Evolutionary conservation across 371 early-diverging fungal genomes (phyloP).

Genomic region (Zychaea mexicana): DNA sequence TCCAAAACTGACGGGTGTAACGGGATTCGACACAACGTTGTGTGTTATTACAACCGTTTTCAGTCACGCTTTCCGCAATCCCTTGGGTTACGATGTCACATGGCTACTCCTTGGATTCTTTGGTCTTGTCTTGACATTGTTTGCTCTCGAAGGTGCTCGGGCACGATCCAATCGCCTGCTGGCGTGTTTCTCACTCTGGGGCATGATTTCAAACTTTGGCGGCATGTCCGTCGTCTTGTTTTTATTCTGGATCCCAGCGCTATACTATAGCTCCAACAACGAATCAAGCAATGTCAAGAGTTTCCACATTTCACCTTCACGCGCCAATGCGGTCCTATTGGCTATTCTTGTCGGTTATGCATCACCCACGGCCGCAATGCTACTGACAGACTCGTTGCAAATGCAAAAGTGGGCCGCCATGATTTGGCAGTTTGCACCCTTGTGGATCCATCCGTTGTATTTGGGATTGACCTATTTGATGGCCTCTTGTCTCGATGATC

Average conservation of each 20-base stretch:
- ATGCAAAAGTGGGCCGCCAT: slow-evolving; percentile 3
- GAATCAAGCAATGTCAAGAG: neutral
- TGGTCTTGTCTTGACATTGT: slow-evolving; percentile 9
- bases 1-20: neutral
- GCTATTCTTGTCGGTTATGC: slow-evolving; percentile 13
- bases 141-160: slow-evolving; percentile 18
- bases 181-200: slow-evolving; percentile 8
- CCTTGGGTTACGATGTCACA: slow-evolving; percentile 9
- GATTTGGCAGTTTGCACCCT: slow-evolving; percentile 18
- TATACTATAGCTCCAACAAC: slow-evolving; percentile 2
- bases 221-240: slow-evolving; percentile 16
- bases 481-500: slow-evolving; percentile 4
- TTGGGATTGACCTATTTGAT: neutral
- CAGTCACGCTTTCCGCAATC: slow-evolving; percentile 9
- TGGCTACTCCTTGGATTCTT: slow-evolving; percentile 9
- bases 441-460: neutral
- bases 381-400: neutral
- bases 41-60: slow-evolving; percentile 10
- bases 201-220: slow-evolving; percentile 4
- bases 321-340: slow-evolving; percentile 17
- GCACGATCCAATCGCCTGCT: slow-evolving; percentile 6
- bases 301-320: slow-evolving; percentile 1
- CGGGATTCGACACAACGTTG: neutral
- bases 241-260: slow-evolving; percentile 11
- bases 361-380: slow-evolving; percentile 10